These are phyloP conservation scores for Saprolegnia parasitica DNA, from an alignment of 352 stramenopile species.

Conservation along the genomic window DNA sequence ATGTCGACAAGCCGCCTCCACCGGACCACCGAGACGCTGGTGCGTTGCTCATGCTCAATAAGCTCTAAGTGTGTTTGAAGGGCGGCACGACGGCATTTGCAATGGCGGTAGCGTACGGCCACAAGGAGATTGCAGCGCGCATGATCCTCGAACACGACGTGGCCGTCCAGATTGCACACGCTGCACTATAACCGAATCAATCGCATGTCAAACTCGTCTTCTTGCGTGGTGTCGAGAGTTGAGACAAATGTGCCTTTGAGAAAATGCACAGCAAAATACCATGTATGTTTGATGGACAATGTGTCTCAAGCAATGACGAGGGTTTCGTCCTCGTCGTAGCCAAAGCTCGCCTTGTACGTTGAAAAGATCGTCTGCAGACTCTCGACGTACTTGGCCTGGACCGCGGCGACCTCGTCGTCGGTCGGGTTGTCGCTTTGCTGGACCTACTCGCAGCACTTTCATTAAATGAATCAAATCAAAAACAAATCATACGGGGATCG, in stretches of 20 bases:
- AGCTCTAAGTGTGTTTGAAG: neutral
- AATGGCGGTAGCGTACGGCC: neutral
- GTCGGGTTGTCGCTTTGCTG: slow-evolving; percentile 50
- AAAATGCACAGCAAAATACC: neutral
- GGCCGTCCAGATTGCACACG: neutral
- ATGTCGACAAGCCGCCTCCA: neutral
- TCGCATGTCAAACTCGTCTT: too few relatives aligned
- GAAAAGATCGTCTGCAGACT: slow-evolving; percentile 59
- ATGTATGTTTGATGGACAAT: neutral
- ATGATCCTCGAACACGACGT: slow-evolving; percentile 9
- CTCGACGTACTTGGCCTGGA: slow-evolving; percentile 56
- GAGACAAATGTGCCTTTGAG: too few relatives aligned
- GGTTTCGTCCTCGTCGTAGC: slow-evolving; percentile 69
- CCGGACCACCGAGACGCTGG: neutral
- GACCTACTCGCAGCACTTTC: slow-evolving; percentile 19
- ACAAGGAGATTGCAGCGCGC: slow-evolving; percentile 12
- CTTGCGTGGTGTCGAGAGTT: too few relatives aligned
- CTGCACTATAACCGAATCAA: too few relatives aligned
- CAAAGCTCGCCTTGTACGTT: slow-evolving; percentile 66
- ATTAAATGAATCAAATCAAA: neutral
- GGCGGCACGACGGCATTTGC: neutral
- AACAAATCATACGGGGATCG: slow-evolving; percentile 38
- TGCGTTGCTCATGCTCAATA: neutral
- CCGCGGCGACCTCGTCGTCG: slow-evolving; percentile 47
- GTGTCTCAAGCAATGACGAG: slow-evolving; percentile 51